Conservation (phyloP, 148 eudicot species). For the Euryodendron excelsum region DNA sequence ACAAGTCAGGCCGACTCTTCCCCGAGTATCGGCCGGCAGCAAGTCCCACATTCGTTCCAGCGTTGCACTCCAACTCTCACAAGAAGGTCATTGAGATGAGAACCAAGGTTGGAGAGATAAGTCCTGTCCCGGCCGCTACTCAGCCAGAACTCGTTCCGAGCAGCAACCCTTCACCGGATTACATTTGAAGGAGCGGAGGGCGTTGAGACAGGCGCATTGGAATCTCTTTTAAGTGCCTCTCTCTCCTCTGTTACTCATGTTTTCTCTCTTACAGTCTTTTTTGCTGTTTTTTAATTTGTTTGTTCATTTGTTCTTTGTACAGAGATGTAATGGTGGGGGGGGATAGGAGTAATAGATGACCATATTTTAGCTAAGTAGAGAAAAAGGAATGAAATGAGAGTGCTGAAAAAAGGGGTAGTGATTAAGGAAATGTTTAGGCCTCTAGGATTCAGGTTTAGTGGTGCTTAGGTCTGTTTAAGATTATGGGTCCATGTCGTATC, state of each 20-base stretch:
- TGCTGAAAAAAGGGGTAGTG: background rate
- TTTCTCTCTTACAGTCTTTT: background rate
- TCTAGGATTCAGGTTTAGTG: conserved; percentile 18
- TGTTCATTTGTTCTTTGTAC: conserved; percentile 32
- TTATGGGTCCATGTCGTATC: background rate
- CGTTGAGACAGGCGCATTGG: no score
- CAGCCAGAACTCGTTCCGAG: conserved; percentile 36
- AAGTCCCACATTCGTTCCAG: conserved; percentile 81
- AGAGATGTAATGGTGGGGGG: conserved; percentile 23
- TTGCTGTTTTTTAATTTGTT: conserved; percentile 30
- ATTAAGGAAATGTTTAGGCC: background rate
- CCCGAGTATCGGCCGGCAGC: conserved; percentile 98
- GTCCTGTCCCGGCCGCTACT: background rate
- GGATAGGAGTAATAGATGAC: conserved; percentile 12
- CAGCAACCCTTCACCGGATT: conserved; percentile 24
- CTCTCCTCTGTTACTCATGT: conserved; percentile 9
- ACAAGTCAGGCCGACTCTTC: conserved; percentile 85
- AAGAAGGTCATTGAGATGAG: conserved; percentile 96
- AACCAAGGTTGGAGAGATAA: conserved; percentile 20
- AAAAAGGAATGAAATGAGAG: conserved; percentile 12
- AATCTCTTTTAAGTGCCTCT: conserved; percentile 21
- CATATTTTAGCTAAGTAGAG: conserved; percentile 12
- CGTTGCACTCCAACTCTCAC: conserved; percentile 93
- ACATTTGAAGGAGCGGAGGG: conserved; percentile 18
- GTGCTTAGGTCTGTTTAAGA: background rate